A percentile compares a stretch with the other conserved stretches of the same genome.
Evolutionary conservation across 2,329 filamentous ascomycete genomes (phyloP).

Genomic region (Talaromyces pinophilus): DNA sequence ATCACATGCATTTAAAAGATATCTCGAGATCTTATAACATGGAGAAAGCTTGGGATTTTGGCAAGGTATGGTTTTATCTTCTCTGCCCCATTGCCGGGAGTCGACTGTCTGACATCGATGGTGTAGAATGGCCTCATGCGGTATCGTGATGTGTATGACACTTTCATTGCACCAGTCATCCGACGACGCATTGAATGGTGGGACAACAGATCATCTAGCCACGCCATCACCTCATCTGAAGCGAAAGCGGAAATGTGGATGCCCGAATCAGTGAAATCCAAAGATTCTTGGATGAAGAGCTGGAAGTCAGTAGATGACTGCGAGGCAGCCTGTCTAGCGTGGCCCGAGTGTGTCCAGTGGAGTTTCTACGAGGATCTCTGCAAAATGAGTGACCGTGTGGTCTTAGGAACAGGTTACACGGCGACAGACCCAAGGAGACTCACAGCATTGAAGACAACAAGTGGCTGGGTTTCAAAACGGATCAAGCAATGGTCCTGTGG

Average conservation of each 20-base stretch:
- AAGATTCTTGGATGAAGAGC: constrained; percentile 27
- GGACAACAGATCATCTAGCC: constrained; percentile 31
- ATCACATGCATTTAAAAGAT: constrained; percentile 31
- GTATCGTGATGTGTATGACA: constrained; percentile 31
- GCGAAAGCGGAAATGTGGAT: constrained; percentile 16
- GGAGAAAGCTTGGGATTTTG: constrained; percentile 31
- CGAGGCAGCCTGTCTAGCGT: constrained; percentile 30
- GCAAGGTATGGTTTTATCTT: constrained; percentile 20
- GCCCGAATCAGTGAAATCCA: constrained; percentile 24
- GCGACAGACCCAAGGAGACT: constrained; percentile 29
- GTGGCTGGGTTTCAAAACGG: constrained; percentile 29
- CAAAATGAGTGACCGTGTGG: constrained; percentile 30
- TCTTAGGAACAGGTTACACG: constrained; percentile 30
- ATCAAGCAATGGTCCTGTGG: constrained; percentile 16
- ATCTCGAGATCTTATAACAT: constrained; percentile 30
- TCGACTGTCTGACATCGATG: background rate
- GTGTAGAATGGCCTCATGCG: constrained; percentile 21
- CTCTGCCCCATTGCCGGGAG: background rate
- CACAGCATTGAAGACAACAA: constrained; percentile 30
- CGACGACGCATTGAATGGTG: constrained; percentile 29
- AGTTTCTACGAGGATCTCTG: constrained; percentile 33
- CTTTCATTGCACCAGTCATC: constrained; percentile 29
- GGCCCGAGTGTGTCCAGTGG: constrained; percentile 34
- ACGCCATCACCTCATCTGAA: constrained; percentile 29
- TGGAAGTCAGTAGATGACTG: constrained; percentile 31